These are phyloP conservation scores for Krasilnikovozyma curviuscula DNA, from an alignment of 768 basidiomycete species.

Conservation along the genomic window DNA sequence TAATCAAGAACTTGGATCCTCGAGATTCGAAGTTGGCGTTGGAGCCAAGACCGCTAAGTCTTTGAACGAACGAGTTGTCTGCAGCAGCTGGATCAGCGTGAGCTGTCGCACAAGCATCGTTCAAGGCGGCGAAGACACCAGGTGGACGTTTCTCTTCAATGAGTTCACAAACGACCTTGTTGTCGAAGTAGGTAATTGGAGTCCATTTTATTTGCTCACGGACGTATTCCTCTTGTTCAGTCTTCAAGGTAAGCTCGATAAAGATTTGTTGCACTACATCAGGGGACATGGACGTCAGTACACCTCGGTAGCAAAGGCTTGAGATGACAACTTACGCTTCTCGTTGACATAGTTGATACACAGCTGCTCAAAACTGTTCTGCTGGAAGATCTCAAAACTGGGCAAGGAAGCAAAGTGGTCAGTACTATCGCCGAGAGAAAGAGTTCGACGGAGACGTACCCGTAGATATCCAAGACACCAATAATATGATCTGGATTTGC, in stretches of 20 bases:
- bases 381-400: conserved; percentile 96
- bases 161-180: conserved; percentile 90
- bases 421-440: background rate
- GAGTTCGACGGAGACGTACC: conserved; percentile 14
- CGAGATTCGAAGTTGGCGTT: conserved; percentile 91
- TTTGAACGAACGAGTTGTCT: conserved; percentile 89
- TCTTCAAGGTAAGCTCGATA: conserved; percentile 94
- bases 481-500: conserved; percentile 56
- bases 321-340: conserved; percentile 33
- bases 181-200: conserved; percentile 97
- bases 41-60: conserved; percentile 55
- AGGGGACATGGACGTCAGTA: background rate
- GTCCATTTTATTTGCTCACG: conserved; percentile 98
- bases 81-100: conserved; percentile 93
- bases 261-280: conserved; percentile 40
- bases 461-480: conserved; percentile 89
- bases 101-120: conserved; percentile 97
- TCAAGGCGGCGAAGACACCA: conserved; percentile 90
- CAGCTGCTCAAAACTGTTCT: conserved; percentile 87
- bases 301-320: background rate
- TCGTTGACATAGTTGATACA: conserved; percentile 99
- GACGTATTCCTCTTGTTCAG: conserved; percentile 98
- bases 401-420: background rate
- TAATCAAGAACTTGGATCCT: conserved; percentile 81
- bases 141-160: conserved; percentile 93